Conservation (phyloP, 257 asterid genomes). For the Jasminum sambac region DNA sequence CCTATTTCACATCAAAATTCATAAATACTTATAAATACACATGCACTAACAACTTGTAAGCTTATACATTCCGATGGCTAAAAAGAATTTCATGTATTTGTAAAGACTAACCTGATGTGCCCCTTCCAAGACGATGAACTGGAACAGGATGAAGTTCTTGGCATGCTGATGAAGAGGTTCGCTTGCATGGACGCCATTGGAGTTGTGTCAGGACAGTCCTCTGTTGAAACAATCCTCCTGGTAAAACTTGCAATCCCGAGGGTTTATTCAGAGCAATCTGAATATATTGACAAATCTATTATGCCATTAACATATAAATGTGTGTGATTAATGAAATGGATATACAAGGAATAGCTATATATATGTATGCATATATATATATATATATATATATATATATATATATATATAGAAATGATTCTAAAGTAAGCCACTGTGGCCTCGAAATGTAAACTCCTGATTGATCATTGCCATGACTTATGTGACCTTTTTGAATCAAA, state of each 20-base stretch:
- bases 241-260: conserved; percentile 90
- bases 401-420: too few species aligned
- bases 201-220: conserved; percentile 91
- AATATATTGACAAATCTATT: conserved; percentile 21
- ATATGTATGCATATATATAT: too few species aligned
- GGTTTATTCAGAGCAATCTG: conserved; percentile 93
- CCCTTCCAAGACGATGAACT: conserved; percentile 98
- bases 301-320: not conserved
- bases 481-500: not conserved
- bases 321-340: conserved; percentile 9
- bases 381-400: too few species aligned
- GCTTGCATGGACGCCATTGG: conserved; percentile 53
- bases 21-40: too few species aligned
- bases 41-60: too few species aligned
- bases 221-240: conserved; percentile 97
- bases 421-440: conserved; percentile 15
- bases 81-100: conserved; percentile 23
- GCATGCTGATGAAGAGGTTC: conserved; percentile 35
- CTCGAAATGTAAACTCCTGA: conserved; percentile 1
- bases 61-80: not conserved
- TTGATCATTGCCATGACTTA: not conserved
- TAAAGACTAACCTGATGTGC: conserved; percentile 76
- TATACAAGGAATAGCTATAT: conserved; percentile 3
- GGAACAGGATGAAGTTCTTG: conserved; percentile 74
- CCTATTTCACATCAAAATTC: too few species aligned